Conservation (phyloP, 371 early-diverging fungal species). For the Mucor ambiguus region DNA sequence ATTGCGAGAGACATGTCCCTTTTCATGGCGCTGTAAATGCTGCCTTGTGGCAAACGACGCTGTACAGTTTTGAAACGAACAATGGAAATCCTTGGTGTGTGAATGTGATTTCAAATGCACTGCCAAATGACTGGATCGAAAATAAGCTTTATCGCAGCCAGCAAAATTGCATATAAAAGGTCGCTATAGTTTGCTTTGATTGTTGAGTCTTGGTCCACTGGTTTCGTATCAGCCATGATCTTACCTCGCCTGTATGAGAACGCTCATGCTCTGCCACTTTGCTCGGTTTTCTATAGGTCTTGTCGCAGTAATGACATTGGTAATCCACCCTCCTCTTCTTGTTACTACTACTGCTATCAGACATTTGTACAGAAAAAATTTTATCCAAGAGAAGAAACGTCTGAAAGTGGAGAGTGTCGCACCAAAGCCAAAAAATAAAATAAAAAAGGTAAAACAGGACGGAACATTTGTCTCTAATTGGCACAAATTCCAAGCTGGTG, state of each 20-base stretch:
- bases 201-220: neutral
- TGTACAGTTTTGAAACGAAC: conserved; percentile 40
- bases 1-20: conserved; percentile 38
- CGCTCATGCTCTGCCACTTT: conserved; percentile 59
- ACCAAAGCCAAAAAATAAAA: neutral
- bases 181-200: conserved; percentile 29
- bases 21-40: conserved; percentile 53
- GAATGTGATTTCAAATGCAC: conserved; percentile 62
- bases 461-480: neutral
- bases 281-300: conserved; percentile 56
- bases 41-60: conserved; percentile 42
- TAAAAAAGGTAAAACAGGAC: neutral
- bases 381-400: neutral
- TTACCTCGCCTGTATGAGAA: conserved; percentile 66
- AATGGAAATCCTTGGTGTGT: conserved; percentile 39
- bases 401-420: neutral
- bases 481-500: neutral
- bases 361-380: neutral
- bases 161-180: conserved; percentile 57
- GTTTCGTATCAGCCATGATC: too few species aligned
- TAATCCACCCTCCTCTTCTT: conserved; percentile 15
- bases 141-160: conserved; percentile 62
- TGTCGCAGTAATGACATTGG: conserved; percentile 42
- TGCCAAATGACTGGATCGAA: conserved; percentile 56
- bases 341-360: neutral